Evolutionary conservation across 352 stramenopile genomes (phyloP), one percentile per base, ranked within the genome.

Genomic region (Globisporangium solare): DNA sequence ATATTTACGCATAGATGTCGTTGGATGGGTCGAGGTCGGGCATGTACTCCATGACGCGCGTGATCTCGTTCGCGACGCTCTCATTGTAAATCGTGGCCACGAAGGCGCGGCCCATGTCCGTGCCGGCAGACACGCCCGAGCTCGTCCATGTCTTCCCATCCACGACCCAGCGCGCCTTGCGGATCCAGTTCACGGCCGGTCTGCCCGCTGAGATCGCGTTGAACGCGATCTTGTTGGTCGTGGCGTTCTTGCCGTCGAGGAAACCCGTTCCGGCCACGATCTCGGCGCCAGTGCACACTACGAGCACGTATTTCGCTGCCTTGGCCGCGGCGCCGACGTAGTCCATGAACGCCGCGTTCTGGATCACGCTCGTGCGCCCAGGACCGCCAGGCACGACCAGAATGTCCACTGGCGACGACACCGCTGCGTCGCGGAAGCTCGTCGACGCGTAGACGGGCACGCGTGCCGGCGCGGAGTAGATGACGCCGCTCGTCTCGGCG

Each of bases 31-130:
- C 67, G 0, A 55, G 62, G 51, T 69, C 74, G 13, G 75, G 67
- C 52, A 75, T 58, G 35, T 71, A 71, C 56, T 87, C 76, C 48
- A 83, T 59, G 37, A 67, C 56, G 13, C 60, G 46, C 12, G 73
- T 60, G 49, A 87, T 75, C 14, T 51, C 39, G 42, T 61, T 54
- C 14, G 73, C 73, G 12, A 54, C 52, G 0, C 62, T 46, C 42
- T 67, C 42, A 13, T 70, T 69, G 45, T 73, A 81, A 4, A 54
- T 27, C 2, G 21, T 39, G 11, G 47, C 43, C 15, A 87, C 56
- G 54, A 81, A 86, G 11, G 73, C 77, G 45, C 79, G 60, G 0
- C 67, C 70, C 77, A 90, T 80, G 53, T 90, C 79, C 47, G 87
- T 79, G 0, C 76, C 76, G 2, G 79, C 79, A 11, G 79, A 73